Base-by-base conservation (phyloP, 2,329 filamentous ascomycete species). In the Beauveria medogensis region DNA sequence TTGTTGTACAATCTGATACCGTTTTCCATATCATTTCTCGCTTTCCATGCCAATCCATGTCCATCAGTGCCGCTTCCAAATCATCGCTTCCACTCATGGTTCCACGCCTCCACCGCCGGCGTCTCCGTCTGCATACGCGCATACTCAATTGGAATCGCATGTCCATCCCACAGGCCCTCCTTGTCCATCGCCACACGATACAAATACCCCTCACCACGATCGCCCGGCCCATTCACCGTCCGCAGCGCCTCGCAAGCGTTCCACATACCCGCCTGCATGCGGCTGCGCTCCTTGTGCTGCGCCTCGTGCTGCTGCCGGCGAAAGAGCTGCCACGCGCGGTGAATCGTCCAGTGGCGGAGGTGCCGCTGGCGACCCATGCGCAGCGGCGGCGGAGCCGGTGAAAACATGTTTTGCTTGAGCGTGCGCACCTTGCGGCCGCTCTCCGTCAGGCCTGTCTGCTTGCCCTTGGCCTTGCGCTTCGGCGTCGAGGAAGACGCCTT, bases 291-390 rank as follows among this genome's bases (percentile, higher is more conserved):
- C 59, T 81, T 77, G 71, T 90, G 82, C 56, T 85, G 81, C 41
- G 78, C 76, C 65, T 82, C 79, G 54, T 86, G 86, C 68, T 86
- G 82, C 71, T 89, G 83, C 67, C 87, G 82, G 68, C 87, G 86
- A 76, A 88, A 89, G 34, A 97, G 81, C 69, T 90, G 82, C 91
- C 92, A 97, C 24, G 93, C 93, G 68, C 94, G 92, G 80, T 97
- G 92, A 75, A 99, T 97, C 56, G 94, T 97, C 94, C 94, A 99
- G 81, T 99, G 94, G 52, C 94, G 90, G 65, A 99, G 86, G 75
- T 86, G 84, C 61, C 94, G 87, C 74, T 89, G 89, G 68, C 93
- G 91, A 46, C 86, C 91, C 83, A 97, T 92, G 69, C 91, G 89
- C 65, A 99, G 84, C 1, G 94, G 92, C 0, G 83, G 77, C 5